These are phyloP conservation scores for Litsea cubeba DNA, from an alignment of 164 flowering plant genomes.

Conservation along the genomic window DNA sequence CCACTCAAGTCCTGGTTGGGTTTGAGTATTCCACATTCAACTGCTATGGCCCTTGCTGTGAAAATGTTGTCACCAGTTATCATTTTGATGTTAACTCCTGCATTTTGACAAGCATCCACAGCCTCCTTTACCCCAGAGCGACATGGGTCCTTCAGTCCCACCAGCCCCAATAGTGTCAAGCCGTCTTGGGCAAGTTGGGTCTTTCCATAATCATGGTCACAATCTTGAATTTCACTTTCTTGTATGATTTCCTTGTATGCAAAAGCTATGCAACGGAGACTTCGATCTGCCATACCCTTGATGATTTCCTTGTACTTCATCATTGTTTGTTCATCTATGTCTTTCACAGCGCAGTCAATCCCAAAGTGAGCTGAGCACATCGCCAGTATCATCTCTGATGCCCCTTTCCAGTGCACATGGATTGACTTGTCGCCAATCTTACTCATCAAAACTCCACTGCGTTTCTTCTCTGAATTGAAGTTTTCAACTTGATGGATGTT, in stretches of 20 bases:
- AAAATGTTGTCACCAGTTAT: constrained; percentile 60
- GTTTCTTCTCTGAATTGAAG: constrained; percentile 43
- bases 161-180: constrained; percentile 40
- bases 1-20: constrained; percentile 17
- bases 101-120: constrained; percentile 39
- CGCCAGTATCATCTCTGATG: constrained; percentile 65
- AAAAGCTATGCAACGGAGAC: constrained; percentile 33
- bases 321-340: constrained; percentile 14
- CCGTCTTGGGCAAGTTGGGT: constrained; percentile 21
- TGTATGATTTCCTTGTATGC: constrained; percentile 15
- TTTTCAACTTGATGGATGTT: constrained; percentile 26
- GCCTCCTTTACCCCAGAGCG: constrained; percentile 48
- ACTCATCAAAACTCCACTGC: constrained; percentile 44
- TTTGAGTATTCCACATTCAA: constrained; percentile 53
- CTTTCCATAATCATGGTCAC: not conserved
- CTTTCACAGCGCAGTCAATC: constrained; percentile 3
- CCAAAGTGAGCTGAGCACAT: constrained; percentile 44
- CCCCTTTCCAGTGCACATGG: constrained; percentile 80
- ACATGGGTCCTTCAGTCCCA: constrained; percentile 59
- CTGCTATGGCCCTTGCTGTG: constrained; percentile 61
- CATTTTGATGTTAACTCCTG: constrained; percentile 55
- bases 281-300: constrained; percentile 26
- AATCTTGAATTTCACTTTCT: not conserved
- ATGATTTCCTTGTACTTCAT: constrained; percentile 16
- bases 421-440: constrained; percentile 22